Percentiles rank a stretch among this genome's conserved stretches.
Evolutionary conservation across 1,284 basidiomycete species (phyloP).

Genomic region (Microbotryum saponariae): DNA sequence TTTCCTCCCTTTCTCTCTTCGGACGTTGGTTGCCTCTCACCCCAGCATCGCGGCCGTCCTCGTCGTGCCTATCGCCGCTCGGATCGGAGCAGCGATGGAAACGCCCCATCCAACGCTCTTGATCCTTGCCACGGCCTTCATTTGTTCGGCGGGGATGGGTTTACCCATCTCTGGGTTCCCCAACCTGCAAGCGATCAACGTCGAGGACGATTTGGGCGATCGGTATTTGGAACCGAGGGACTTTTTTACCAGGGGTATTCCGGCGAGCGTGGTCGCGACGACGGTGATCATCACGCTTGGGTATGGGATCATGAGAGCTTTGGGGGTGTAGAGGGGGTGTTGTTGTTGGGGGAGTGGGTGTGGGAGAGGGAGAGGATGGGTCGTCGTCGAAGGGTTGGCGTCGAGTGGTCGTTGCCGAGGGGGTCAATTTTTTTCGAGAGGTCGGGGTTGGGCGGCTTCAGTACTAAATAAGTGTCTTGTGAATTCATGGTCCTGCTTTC

Average conservation of each 20-base stretch:
- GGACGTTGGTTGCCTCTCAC: neutral
- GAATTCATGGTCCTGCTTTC: too few species aligned
- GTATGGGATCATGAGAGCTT: slow-evolving; percentile 61
- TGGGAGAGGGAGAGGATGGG: too few species aligned
- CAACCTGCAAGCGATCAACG: slow-evolving; percentile 70
- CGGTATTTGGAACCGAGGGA: slow-evolving; percentile 50
- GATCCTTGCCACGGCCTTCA: slow-evolving; percentile 80
- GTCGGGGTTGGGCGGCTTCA: too few species aligned
- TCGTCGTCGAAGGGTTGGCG: too few species aligned
- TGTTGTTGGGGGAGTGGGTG: too few species aligned
- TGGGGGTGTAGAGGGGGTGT: slow-evolving; percentile 45
- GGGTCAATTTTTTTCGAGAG: too few species aligned
- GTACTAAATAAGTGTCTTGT: too few species aligned
- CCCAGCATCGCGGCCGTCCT: slow-evolving; percentile 76
- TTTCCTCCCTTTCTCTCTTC: neutral
- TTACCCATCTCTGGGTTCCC: slow-evolving; percentile 97
- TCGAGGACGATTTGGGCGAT: slow-evolving; percentile 91
- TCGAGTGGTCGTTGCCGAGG: too few species aligned
- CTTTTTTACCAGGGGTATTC: slow-evolving; percentile 88
- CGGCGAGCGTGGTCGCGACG: slow-evolving; percentile 78
- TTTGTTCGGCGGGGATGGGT: slow-evolving; percentile 95
- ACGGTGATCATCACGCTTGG: slow-evolving; percentile 72
- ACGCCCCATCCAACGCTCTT: slow-evolving; percentile 65
- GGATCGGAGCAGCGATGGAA: slow-evolving; percentile 71
- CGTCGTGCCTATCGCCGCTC: slow-evolving; percentile 87